Percentiles rank a stretch among this genome's conserved stretches.
Evolutionary conservation across 768 basidiomycete species (phyloP).

Genomic region (Suillus lakei): DNA sequence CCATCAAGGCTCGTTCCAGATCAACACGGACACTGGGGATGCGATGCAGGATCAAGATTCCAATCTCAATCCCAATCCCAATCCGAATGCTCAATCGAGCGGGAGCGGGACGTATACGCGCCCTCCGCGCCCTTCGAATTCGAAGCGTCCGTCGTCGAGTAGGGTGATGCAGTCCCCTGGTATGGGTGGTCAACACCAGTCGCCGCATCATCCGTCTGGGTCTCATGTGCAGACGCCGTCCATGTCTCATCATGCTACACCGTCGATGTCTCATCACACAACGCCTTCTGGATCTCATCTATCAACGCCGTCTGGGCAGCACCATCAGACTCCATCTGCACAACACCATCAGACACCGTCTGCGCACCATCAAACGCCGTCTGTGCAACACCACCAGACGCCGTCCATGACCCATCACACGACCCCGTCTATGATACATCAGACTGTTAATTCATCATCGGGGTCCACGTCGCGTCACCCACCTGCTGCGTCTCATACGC

Average conservation of each 20-base stretch:
- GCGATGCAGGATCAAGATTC: conserved; percentile 8
- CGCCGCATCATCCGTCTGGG: background rate
- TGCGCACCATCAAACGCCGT: background rate
- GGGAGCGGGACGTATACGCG: background rate
- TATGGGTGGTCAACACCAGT: background rate
- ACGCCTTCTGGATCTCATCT: background rate
- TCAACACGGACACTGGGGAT: conserved; percentile 22
- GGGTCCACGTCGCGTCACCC: background rate
- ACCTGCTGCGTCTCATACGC: conserved; percentile 10
- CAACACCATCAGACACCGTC: background rate
- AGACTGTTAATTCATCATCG: background rate
- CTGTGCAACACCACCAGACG: conserved; percentile 1
- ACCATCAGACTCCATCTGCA: background rate
- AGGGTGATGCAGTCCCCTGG: conserved; percentile 3
- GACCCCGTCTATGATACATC: conserved; percentile 1
- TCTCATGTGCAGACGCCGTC: background rate
- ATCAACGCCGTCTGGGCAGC: background rate
- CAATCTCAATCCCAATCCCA: background rate
- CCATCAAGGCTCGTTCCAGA: conserved; percentile 68
- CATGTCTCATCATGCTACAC: background rate
- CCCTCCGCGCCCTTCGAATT: background rate
- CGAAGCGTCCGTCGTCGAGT: background rate
- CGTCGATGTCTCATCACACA: background rate
- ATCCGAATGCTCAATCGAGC: background rate
- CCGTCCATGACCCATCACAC: background rate